Percentiles rank a stretch among this genome's conserved stretches.
phyloP scores from a whole-genome alignment of 768 basidiomycete genomes.

The Termitomyces sp. region DNA sequence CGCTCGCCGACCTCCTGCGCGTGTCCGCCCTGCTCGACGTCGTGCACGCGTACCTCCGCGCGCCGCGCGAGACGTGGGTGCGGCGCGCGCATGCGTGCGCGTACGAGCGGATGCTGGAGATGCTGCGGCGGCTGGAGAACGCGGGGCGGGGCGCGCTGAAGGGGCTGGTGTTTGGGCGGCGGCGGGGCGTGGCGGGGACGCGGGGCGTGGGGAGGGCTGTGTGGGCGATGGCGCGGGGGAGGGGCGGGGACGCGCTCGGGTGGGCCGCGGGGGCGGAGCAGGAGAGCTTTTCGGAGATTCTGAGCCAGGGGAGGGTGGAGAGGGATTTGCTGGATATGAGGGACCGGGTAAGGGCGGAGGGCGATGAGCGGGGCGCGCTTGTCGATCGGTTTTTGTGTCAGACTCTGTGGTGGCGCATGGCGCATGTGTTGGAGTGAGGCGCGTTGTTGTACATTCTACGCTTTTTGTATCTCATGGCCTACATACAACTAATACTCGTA shows the following conservation, averaged over 20 bases:
- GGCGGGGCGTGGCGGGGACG: background rate
- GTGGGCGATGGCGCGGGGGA: background rate
- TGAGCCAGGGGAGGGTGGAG: background rate
- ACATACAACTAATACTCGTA: too few relatives aligned
- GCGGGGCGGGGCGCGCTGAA: background rate
- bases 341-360: background rate
- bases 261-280: background rate
- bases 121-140: background rate
- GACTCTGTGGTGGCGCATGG: background rate
- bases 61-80: background rate
- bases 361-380: background rate
- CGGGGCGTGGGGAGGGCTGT: background rate
- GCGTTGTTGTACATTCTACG: background rate
- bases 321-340: background rate
- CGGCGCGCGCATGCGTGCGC: background rate
- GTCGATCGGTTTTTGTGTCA: background rate
- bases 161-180: background rate
- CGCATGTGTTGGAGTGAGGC: background rate
- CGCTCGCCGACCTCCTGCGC: too few relatives aligned
- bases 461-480: too few relatives aligned
- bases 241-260: background rate
- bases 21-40: slow-evolving; percentile 6
- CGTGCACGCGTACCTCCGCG: slow-evolving; percentile 1
- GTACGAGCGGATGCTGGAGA: background rate
- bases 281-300: background rate